Conservation (phyloP, 148 eudicot species). For the Pouteria glomerata region DNA sequence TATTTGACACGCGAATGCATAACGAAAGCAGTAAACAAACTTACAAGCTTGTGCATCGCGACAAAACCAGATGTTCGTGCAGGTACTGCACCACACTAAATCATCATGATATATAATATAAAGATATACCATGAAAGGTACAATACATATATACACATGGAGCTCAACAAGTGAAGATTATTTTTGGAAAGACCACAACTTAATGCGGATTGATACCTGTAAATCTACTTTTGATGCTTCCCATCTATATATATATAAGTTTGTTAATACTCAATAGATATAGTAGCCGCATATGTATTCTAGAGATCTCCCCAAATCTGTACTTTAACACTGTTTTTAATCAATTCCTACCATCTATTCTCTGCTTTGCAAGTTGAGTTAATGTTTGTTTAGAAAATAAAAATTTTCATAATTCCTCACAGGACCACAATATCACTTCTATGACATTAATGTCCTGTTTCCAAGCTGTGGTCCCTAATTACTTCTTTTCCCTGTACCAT, state of each 20-base stretch:
- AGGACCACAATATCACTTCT: conserved; percentile 10
- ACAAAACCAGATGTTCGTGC: conserved; percentile 24
- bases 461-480: conserved; percentile 9
- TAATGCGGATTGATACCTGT: conserved; percentile 1
- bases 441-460: background rate
- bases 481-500: background rate
- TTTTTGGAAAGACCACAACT: conserved; percentile 1
- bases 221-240: conserved; percentile 19
- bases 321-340: conserved; percentile 18
- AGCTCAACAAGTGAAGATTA: background rate
- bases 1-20: conserved; percentile 14
- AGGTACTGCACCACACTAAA: conserved; percentile 1
- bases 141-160: no score
- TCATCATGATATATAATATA: conserved; percentile 9
- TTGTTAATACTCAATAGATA: conserved; percentile 5
- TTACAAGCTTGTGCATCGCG: conserved; percentile 3
- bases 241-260: conserved; percentile 6
- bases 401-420: background rate
- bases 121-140: background rate
- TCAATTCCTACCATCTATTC: conserved; percentile 3
- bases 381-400: conserved; percentile 3
- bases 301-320: conserved; percentile 31
- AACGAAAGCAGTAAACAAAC: conserved; percentile 8
- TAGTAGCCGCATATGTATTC: conserved; percentile 33
- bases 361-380: conserved; percentile 1